phyloP scores from a whole-genome alignment of 352 stramenopile species.

The Pythium guiyangense region DNA sequence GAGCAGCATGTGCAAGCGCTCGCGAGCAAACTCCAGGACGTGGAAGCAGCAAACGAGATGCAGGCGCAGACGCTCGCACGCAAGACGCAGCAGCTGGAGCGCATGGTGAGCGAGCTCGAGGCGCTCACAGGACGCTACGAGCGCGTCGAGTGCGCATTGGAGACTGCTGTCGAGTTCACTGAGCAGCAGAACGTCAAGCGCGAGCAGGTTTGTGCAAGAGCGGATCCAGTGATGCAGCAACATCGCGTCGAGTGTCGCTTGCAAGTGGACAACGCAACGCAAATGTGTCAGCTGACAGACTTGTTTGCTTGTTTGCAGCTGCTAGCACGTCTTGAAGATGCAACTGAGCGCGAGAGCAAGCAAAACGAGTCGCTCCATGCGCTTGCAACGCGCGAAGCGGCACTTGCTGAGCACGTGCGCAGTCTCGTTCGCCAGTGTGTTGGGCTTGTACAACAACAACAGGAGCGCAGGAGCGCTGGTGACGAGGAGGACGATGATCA shows the following conservation, averaged over 20 bases:
- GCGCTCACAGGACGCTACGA: conserved; percentile 14
- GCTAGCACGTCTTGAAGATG: not conserved
- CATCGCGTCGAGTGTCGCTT: no score
- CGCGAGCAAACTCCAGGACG: not conserved
- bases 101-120: conserved; percentile 8
- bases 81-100: not conserved
- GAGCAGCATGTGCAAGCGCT: conserved; percentile 2
- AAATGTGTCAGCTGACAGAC: no score
- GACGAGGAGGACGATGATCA: not conserved
- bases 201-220: conserved; percentile 19
- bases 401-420: not conserved
- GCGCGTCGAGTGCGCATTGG: conserved; percentile 18
- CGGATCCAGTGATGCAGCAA: no score
- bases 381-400: not conserved
- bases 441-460: not conserved
- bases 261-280: no score
- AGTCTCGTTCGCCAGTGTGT: not conserved
- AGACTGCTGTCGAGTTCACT: conserved; percentile 20
- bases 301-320: not conserved
- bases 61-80: not conserved
- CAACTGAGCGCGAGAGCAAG: not conserved
- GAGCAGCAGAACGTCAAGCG: conserved; percentile 36
- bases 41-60: not conserved
- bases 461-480: not conserved
- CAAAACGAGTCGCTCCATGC: not conserved